Evolutionary conservation across 305 asterid genomes (phyloP), one percentile per base, ranked within the genome.

Genomic region (Andrographis paniculata): DNA sequence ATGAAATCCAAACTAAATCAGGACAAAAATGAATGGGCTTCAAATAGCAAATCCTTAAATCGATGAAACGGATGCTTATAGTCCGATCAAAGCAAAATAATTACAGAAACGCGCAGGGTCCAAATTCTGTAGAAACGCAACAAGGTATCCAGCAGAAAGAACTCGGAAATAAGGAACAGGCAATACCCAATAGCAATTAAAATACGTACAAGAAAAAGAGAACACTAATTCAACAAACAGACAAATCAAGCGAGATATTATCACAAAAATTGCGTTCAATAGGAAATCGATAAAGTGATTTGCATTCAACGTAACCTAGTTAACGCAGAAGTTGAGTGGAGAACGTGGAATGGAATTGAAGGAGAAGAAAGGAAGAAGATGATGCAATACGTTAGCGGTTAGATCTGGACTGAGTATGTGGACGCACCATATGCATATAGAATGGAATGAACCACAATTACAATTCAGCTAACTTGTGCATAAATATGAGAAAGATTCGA

Each of bases 1-100:
- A 42, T 21, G n/a, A 28, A 13, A 50, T 17, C 10, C 56, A 52
- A 52, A 40, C 17, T 27, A 17, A 27, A 59, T 50, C 57, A 49
- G 46, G 17, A 6, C 50, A 42, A n/a, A n/a, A n/a, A 14, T 24
- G 28, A 14, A 31, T 21, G 49, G 40, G 22, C 31, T 50, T 40
- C 39, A 39, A 31, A 15, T 14, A 58, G 45, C 28, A 11, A 18
- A 28, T 27, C 51, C 57, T 8, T 27, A 30, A 22, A 41, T 15
- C 20, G 47, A n/a, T 44, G 23, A 18, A 36, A 21, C 35, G 18
- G 9, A 30, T 13, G 14, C 13, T 16, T 17, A 22, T 23, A 20
- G 14, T 20, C 46, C 16, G 42, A 16, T 8, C 27, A 35, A 17
- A 13, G 7, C 16, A 42, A 35, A 16, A 17, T 16, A 21, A 20